phyloP scores from a whole-genome alignment of 2,329 filamentous ascomycete genomes.

The Diaporthe sp. region DNA sequence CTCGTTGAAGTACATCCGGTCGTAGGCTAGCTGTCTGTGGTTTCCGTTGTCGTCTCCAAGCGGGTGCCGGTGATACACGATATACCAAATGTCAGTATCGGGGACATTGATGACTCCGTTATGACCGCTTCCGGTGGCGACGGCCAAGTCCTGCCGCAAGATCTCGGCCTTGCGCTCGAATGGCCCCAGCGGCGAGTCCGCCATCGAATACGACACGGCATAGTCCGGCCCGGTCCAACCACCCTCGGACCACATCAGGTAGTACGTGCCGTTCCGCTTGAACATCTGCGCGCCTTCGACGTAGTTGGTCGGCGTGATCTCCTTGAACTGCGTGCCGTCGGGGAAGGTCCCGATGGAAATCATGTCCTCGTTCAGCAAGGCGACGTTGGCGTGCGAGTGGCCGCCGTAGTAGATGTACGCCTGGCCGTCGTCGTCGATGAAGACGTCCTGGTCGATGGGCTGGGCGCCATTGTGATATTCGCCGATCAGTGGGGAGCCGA shows the following conservation, averaged over 20 bases:
- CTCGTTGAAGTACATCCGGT: constrained; percentile 58
- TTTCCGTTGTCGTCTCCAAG: constrained; percentile 56
- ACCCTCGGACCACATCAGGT: constrained; percentile 57
- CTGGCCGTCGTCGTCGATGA: constrained; percentile 52
- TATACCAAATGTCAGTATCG: constrained; percentile 53
- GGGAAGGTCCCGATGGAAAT: constrained; percentile 53
- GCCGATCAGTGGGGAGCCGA: constrained; percentile 53
- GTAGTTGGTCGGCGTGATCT: constrained; percentile 58
- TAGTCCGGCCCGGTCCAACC: constrained; percentile 58
- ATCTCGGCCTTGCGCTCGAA: constrained; percentile 53
- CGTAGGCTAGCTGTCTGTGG: constrained; percentile 58
- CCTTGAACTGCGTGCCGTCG: constrained; percentile 50
- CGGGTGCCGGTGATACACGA: constrained; percentile 57
- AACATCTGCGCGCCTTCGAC: constrained; percentile 56
- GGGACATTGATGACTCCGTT: constrained; percentile 53
- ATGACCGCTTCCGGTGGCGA: constrained; percentile 51
- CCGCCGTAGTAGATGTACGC: constrained; percentile 57
- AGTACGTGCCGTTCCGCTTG: constrained; percentile 53
- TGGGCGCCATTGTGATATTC: constrained; percentile 58
- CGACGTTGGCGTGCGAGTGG: constrained; percentile 54
- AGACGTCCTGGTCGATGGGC: constrained; percentile 58
- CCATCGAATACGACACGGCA: constrained; percentile 55
- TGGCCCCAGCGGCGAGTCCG: constrained; percentile 51
- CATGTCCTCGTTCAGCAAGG: constrained; percentile 55
- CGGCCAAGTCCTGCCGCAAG: constrained; percentile 47